These are phyloP conservation scores for Pyricularia grisea DNA, from an alignment of 2,329 filamentous ascomycete species.

Conservation along the genomic window DNA sequence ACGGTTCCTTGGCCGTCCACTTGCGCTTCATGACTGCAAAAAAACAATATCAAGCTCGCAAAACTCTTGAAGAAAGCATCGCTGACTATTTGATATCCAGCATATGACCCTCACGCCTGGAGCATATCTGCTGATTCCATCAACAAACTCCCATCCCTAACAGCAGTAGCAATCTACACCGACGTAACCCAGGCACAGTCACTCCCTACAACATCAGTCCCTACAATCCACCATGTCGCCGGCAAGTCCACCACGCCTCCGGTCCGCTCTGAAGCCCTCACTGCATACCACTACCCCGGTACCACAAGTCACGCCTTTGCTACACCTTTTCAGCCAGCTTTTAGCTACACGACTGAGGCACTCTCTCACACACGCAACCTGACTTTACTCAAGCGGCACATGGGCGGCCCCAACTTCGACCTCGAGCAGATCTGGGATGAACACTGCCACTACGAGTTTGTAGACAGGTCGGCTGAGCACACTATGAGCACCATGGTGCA, in stretches of 20 bases:
- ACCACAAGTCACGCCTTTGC: conserved; percentile 33
- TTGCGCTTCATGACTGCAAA: no score
- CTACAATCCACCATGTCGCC: background rate
- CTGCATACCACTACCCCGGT: conserved; percentile 4
- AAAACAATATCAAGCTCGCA: background rate
- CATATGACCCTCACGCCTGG: background rate
- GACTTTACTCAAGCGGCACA: conserved; percentile 51
- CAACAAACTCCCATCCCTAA: background rate
- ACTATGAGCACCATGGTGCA: conserved; percentile 79
- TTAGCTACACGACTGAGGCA: conserved; percentile 42
- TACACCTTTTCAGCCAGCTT: conserved; percentile 38
- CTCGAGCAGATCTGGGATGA: conserved; percentile 74
- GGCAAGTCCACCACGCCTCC: background rate
- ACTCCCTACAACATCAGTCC: background rate
- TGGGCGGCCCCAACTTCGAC: conserved; percentile 60
- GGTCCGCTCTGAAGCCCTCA: conserved; percentile 7
- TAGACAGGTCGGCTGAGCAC: conserved; percentile 54
- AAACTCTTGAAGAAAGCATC: background rate
- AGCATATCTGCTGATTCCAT: background rate
- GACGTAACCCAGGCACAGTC: background rate
- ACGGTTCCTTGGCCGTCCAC: conserved; percentile 4
- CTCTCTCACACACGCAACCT: conserved; percentile 59
- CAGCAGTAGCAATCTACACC: background rate
- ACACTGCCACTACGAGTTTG: conserved; percentile 65
- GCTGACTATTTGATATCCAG: background rate